phyloP scores from a whole-genome alignment of 2,329 filamentous ascomycete genomes.

The Hypoxylon rubiginosum region DNA sequence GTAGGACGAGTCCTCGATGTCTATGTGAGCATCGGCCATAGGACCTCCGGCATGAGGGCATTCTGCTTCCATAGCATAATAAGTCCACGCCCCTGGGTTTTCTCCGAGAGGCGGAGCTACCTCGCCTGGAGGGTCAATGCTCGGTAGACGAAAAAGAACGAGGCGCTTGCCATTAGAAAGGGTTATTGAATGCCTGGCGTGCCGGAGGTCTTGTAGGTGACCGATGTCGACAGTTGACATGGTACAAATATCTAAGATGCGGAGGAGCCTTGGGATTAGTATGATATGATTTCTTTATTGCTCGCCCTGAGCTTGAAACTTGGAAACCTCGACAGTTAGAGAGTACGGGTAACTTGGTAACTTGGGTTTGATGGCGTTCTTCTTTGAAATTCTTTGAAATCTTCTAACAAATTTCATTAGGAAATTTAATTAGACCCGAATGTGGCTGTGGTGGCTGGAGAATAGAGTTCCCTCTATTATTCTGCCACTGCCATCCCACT shows the following conservation, averaged over 20 bases:
- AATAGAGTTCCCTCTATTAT: neutral
- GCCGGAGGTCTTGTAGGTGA: slow-evolving; percentile 51
- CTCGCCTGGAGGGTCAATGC: slow-evolving; percentile 52
- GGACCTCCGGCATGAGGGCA: slow-evolving; percentile 62
- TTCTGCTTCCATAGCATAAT: slow-evolving; percentile 63
- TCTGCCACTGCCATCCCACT: too few species aligned
- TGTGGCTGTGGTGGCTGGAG: too few species aligned
- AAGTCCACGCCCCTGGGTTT: slow-evolving; percentile 57
- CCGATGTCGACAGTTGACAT: slow-evolving; percentile 51
- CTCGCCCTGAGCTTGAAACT: too few species aligned
- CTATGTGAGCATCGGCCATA: slow-evolving; percentile 60
- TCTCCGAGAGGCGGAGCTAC: slow-evolving; percentile 49
- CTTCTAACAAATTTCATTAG: too few species aligned
- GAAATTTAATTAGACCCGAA: too few species aligned
- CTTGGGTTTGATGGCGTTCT: too few species aligned
- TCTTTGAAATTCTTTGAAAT: too few species aligned
- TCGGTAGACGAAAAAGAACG: slow-evolving; percentile 60
- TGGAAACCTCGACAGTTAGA: too few species aligned
- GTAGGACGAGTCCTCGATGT: slow-evolving; percentile 63
- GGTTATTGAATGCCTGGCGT: slow-evolving; percentile 58
- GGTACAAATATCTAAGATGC: slow-evolving; percentile 8
- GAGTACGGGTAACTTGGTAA: too few species aligned
- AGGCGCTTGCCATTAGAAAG: slow-evolving; percentile 60
- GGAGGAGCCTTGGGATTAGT: too few species aligned
- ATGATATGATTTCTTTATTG: neutral